Conservation (phyloP, 352 stramenopile species). For the Pythium scleroteichum region DNA sequence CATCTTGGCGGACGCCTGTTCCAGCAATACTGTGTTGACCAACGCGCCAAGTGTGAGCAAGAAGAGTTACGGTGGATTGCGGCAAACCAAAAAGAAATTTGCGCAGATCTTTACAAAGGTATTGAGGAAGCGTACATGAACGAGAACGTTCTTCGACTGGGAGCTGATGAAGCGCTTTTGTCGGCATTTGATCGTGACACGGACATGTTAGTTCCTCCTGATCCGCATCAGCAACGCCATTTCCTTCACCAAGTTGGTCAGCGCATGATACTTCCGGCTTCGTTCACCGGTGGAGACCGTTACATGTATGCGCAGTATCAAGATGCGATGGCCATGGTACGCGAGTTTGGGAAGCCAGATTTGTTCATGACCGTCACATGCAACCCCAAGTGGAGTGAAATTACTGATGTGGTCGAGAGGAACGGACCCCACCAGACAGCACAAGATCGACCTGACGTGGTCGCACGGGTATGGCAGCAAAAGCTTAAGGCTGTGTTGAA, state of each 20-base stretch:
- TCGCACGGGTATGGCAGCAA: slow-evolving; percentile 24
- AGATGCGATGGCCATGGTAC: slow-evolving; percentile 45
- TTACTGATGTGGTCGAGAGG: slow-evolving; percentile 12
- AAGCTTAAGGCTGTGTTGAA: slow-evolving; percentile 22
- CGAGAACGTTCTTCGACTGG: background rate
- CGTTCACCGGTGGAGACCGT: slow-evolving; percentile 15
- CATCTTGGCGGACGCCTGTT: slow-evolving; percentile 9
- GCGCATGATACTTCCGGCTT: slow-evolving; percentile 7
- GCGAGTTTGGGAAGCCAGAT: slow-evolving; percentile 34
- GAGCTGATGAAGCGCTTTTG: slow-evolving; percentile 1
- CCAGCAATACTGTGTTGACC: slow-evolving; percentile 24
- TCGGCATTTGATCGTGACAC: slow-evolving; percentile 1
- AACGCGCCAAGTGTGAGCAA: slow-evolving; percentile 18
- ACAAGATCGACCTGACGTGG: slow-evolving; percentile 18
- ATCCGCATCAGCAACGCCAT: background rate
- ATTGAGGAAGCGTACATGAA: slow-evolving; percentile 16
- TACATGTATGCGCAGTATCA: slow-evolving; percentile 35
- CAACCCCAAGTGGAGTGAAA: slow-evolving; percentile 45
- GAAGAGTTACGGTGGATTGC: slow-evolving; percentile 19
- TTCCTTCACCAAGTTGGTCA: slow-evolving; percentile 9
- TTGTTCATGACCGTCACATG: slow-evolving; percentile 58
- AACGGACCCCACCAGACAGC: slow-evolving; percentile 5
- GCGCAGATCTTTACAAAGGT: slow-evolving; percentile 14
- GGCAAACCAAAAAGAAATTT: slow-evolving; percentile 9
- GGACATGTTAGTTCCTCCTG: background rate